Evolutionary conservation across 441 rosid genomes (phyloP), one percentile per base, ranked within the genome.

Genomic region (Syzygium malaccense): DNA sequence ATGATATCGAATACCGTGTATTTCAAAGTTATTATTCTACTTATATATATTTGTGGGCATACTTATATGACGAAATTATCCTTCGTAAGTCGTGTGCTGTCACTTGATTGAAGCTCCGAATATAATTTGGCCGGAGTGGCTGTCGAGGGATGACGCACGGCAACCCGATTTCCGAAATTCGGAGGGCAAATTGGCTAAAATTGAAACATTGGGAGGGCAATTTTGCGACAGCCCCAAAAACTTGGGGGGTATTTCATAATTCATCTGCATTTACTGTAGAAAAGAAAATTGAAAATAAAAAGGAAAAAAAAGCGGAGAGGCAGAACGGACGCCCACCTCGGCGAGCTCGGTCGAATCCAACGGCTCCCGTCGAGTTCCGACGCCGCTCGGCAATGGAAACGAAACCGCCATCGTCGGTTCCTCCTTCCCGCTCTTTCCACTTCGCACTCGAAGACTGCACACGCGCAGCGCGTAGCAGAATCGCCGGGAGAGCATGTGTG

Each of bases 401-500:
- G 12, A 45, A 75, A 75, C 83, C 51, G 83, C 83, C 83, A 14
- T 41, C 28, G 83, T 41, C 48, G 48, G 7, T 41, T 23, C 83
- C 83, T 41, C 41, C n/a, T 75, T 75, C 83, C 83, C 83, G 83
- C 83, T 75, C 83, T 41, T 41, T 41, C 0, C 51, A 75, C 51
- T 75, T 75, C 83, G 51, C 51, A 11, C 51, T 41, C 51, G n/a
- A 51, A 41, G 48, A 37, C 80, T 11, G 80, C 80, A 11, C 49
- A 1, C 80, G 6, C 51, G 33, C 68, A 3, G 17, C 80, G 37
- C 28, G 7, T 20, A 20, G 80, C 80, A 37, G 28, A 41, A 64
- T 64, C 75, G 75, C 28, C 20, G 48, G 18, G 48, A 19, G 48
- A 51, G 48, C 92, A 92, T 97, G 99, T 96, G 98, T 12, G 98